These are phyloP conservation scores for Sarocladium brachiariae DNA, from an alignment of 2,329 filamentous ascomycete genomes.

Conservation along the genomic window DNA sequence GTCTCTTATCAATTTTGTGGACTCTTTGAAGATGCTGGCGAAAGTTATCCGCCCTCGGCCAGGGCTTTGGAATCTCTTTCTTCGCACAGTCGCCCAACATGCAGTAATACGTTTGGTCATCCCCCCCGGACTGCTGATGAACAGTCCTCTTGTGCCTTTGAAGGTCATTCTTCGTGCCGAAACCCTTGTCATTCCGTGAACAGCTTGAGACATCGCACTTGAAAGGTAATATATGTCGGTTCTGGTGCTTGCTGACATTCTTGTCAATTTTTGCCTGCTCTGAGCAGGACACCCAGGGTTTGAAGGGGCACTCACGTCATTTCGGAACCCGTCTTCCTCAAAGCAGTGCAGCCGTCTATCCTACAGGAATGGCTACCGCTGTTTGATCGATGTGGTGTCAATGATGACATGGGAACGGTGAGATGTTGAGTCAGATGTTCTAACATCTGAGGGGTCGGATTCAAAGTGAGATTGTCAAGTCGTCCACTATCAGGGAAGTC, in stretches of 20 bases:
- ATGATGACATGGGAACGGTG: background rate
- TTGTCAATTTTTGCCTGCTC: slow-evolving; percentile 14
- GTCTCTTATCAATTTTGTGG: slow-evolving; percentile 39
- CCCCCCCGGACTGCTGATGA: slow-evolving; percentile 44
- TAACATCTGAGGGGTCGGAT: background rate
- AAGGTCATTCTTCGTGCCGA: slow-evolving; percentile 74
- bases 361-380: background rate
- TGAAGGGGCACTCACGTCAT: slow-evolving; percentile 39
- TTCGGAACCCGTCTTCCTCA: slow-evolving; percentile 46
- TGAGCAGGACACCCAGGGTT: background rate
- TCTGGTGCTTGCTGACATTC: slow-evolving; percentile 60
- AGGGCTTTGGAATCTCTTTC: slow-evolving; percentile 48
- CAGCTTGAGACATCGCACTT: slow-evolving; percentile 56
- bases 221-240: slow-evolving; percentile 62
- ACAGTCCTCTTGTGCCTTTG: slow-evolving; percentile 70
- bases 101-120: slow-evolving; percentile 20
- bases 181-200: slow-evolving; percentile 51
- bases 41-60: slow-evolving; percentile 84
- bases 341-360: background rate
- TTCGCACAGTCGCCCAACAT: slow-evolving; percentile 15
- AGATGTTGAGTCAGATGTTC: too few species aligned
- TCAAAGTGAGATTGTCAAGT: background rate
- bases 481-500: background rate
- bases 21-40: slow-evolving; percentile 67
- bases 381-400: background rate